phyloP scores from a whole-genome alignment of 2,329 filamentous ascomycete genomes.

The Botrytis deweyae region DNA sequence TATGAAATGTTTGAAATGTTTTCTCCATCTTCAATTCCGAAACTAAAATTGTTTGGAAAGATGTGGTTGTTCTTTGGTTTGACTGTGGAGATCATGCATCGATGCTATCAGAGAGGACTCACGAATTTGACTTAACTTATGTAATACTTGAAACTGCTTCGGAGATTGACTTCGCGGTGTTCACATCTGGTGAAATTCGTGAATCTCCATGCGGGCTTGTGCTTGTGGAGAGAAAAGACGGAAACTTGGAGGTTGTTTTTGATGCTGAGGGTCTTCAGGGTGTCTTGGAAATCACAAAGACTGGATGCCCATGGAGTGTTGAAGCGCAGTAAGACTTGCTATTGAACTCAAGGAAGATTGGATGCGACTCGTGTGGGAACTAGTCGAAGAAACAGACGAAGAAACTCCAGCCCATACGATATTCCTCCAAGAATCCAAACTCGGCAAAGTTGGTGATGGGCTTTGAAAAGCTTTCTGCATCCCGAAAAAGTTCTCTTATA shows the following conservation, averaged over 20 bases:
- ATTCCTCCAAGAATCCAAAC: constrained; percentile 15
- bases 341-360: not conserved
- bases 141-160: not conserved
- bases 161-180: not conserved
- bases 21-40: too few species aligned
- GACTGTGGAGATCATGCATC: not conserved
- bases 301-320: not conserved
- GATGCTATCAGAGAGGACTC: not conserved
- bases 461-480: constrained; percentile 26
- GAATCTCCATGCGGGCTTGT: not conserved
- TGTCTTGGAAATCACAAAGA: not conserved
- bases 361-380: constrained; percentile 17
- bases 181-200: constrained; percentile 1
- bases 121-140: not conserved
- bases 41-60: too few species aligned
- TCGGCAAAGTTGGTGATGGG: constrained; percentile 36
- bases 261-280: not conserved
- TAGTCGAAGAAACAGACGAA: not conserved
- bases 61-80: too few species aligned
- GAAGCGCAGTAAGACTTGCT: not conserved
- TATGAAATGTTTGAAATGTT: too few species aligned
- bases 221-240: not conserved
- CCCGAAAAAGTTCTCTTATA: not conserved
- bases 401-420: not conserved
- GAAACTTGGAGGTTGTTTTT: not conserved